Conservation (phyloP, 106 monocot genomes). For the Xerophyta viscosa region DNA sequence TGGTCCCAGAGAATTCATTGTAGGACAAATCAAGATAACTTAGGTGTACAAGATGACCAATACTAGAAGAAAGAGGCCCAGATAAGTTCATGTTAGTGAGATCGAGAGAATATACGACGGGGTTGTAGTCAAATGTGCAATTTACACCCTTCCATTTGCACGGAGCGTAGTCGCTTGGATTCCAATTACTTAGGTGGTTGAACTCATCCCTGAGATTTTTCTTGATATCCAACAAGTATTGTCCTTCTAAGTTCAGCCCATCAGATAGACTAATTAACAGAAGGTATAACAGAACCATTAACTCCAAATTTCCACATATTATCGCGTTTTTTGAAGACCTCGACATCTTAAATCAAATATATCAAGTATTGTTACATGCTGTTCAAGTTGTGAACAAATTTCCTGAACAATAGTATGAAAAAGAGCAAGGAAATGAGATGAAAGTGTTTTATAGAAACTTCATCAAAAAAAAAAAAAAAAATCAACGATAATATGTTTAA, state of each 20-base stretch:
- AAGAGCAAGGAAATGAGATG: too few species aligned
- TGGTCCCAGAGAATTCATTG: conserved; percentile 69
- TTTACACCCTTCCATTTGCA: conserved; percentile 77
- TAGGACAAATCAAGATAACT: conserved; percentile 62
- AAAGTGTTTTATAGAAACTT: background rate
- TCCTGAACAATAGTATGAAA: too few species aligned
- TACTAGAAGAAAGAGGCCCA: conserved; percentile 49
- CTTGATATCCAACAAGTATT: conserved; percentile 55
- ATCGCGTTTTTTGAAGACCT: background rate
- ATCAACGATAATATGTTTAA: background rate
- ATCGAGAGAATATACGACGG: conserved; percentile 46
- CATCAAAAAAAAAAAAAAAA: background rate
- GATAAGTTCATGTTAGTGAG: conserved; percentile 70
- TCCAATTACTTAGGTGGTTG: conserved; percentile 49
- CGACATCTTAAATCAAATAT: conserved; percentile 12
- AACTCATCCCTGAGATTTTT: conserved; percentile 36
- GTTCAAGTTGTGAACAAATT: background rate
- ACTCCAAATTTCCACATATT: conserved; percentile 3
- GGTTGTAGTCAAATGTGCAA: conserved; percentile 31
- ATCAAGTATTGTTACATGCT: background rate
- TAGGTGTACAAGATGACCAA: conserved; percentile 49
- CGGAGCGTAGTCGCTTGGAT: conserved; percentile 47
- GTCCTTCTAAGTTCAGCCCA: conserved; percentile 67
- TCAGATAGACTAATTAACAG: conserved; percentile 20
- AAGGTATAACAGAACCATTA: conserved; percentile 19